phyloP scores from a whole-genome alignment of 805 yeast genomes.

The Ogataea pignaliae region DNA sequence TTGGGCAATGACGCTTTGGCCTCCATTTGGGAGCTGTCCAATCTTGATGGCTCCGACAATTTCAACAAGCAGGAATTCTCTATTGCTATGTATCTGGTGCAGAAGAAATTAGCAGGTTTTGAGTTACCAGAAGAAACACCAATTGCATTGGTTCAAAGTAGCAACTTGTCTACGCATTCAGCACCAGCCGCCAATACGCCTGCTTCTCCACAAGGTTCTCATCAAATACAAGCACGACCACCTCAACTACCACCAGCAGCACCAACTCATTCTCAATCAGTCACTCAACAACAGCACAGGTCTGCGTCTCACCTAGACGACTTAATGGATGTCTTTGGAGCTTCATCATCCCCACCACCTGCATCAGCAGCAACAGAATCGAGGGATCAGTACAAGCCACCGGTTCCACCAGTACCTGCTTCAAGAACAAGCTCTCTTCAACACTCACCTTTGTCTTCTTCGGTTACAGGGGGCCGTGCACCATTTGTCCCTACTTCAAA shows the following conservation, averaged over 20 bases:
- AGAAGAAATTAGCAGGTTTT: conserved; percentile 71
- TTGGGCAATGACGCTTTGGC: conserved; percentile 83
- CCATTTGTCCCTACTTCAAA: conserved; percentile 75
- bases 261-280: conserved; percentile 7
- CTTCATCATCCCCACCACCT: conserved; percentile 28
- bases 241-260: conserved; percentile 20
- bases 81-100: conserved; percentile 90
- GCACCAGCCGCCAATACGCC: not conserved
- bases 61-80: conserved; percentile 82
- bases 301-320: conserved; percentile 53
- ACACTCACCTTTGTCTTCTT: conserved; percentile 9
- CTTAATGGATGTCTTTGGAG: conserved; percentile 52
- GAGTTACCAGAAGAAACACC: conserved; percentile 80
- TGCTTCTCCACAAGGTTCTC: conserved; percentile 8
- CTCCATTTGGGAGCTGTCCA: conserved; percentile 90
- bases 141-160: conserved; percentile 40
- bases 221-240: conserved; percentile 4
- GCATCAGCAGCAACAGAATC: conserved; percentile 6
- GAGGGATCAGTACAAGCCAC: conserved; percentile 20
- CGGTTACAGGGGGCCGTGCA: conserved; percentile 31
- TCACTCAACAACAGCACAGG: conserved; percentile 11
- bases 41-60: conserved; percentile 78
- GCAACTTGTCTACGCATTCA: conserved; percentile 29
- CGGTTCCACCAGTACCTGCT: conserved; percentile 30
- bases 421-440: conserved; percentile 20